These are phyloP conservation scores for Globisporangium iwayamae DNA, from an alignment of 352 stramenopile species.

Conservation along the genomic window DNA sequence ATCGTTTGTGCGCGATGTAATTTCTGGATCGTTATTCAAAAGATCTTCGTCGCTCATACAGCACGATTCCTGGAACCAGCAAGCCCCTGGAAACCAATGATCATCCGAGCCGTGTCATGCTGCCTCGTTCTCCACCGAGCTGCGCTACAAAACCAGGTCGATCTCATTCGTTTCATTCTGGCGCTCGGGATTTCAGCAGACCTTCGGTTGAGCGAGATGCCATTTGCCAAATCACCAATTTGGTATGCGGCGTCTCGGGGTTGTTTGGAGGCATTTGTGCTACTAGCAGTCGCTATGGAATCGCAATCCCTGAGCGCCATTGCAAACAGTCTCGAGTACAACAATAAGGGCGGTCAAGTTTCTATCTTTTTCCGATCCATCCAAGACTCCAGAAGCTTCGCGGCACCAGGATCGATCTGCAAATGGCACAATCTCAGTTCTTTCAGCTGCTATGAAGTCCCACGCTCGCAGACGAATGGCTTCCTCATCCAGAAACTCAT, in stretches of 20 bases:
- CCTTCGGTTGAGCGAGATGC: constrained; percentile 29
- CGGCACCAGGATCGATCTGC: constrained; percentile 24
- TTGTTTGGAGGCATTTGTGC: constrained; percentile 40
- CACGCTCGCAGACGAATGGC: constrained; percentile 24
- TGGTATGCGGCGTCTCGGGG: constrained; percentile 46
- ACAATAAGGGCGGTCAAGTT: background rate
- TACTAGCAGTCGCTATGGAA: constrained; percentile 33
- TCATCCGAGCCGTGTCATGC: constrained; percentile 38
- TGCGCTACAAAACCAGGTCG: constrained; percentile 37
- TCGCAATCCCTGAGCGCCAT: constrained; percentile 20
- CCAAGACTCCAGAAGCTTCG: constrained; percentile 21
- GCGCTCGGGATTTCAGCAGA: constrained; percentile 36
- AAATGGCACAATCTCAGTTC: constrained; percentile 54
- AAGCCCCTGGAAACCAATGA: constrained; percentile 44
- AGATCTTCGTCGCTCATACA: constrained; percentile 36
- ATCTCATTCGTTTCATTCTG: constrained; percentile 44
- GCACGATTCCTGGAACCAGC: constrained; percentile 29
- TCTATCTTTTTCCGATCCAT: constrained; percentile 24
- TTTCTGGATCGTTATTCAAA: constrained; percentile 44
- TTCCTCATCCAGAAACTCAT: constrained; percentile 53
- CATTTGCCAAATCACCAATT: constrained; percentile 27
- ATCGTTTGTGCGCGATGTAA: constrained; percentile 45
- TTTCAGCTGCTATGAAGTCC: constrained; percentile 46
- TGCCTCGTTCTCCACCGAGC: constrained; percentile 51
- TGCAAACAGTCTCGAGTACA: constrained; percentile 9